phyloP scores from a whole-genome alignment of 1,284 basidiomycete genomes.

The Rhodotorula sp. region DNA sequence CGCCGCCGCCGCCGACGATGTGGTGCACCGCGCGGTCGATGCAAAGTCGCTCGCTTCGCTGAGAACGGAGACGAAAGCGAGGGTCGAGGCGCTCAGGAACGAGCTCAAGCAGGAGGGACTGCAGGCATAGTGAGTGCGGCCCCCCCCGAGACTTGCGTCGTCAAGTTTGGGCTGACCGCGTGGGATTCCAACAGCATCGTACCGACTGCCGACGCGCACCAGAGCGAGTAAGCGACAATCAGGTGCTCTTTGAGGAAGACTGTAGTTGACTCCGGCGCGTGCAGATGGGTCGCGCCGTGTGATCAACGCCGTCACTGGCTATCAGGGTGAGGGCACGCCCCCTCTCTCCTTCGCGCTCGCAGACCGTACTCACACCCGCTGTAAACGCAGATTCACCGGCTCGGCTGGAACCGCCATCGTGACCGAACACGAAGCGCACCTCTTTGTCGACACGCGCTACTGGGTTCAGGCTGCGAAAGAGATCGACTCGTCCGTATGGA shows the following conservation, averaged over 20 bases:
- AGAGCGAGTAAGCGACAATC: constrained; percentile 68
- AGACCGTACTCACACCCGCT: background rate
- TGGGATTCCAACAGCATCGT: constrained; percentile 43
- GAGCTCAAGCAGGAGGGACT: constrained; percentile 87
- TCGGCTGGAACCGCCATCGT: constrained; percentile 66
- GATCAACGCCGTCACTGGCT: constrained; percentile 83
- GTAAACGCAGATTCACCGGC: constrained; percentile 70
- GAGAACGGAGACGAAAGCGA: constrained; percentile 15
- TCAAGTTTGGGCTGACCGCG: background rate
- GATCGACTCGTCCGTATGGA: constrained; percentile 79
- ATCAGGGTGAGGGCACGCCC: constrained; percentile 51
- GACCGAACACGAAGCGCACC: constrained; percentile 13
- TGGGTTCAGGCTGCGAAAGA: constrained; percentile 89
- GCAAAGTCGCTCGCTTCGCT: background rate
- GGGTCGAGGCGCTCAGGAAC: constrained; percentile 74
- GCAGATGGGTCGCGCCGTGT: constrained; percentile 61
- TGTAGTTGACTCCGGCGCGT: background rate
- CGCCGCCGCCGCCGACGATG: background rate
- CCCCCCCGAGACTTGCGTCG: background rate
- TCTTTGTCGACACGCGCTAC: constrained; percentile 75
- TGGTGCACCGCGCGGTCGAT: background rate
- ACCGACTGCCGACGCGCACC: constrained; percentile 61
- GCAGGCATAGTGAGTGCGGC: constrained; percentile 68
- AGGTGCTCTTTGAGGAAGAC: too few relatives aligned
- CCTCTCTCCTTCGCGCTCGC: background rate